Evolutionary conservation across 176 grass and related monocot species (phyloP), one percentile per base, ranked within the genome.

Genomic region (Urochloa ruziziensis): DNA sequence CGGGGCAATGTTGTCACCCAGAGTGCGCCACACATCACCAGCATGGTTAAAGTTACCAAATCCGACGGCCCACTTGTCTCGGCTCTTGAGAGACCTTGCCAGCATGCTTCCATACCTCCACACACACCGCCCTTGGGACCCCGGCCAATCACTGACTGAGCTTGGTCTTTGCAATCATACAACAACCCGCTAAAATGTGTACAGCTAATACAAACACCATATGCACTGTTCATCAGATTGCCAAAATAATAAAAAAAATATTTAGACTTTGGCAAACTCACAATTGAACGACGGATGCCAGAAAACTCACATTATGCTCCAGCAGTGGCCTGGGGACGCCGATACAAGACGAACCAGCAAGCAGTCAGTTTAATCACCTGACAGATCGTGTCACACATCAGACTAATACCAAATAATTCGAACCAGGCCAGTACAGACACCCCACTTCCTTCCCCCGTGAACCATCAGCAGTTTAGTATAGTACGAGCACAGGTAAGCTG

Each of bases 401-500:
- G 64, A 54, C 24, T 27, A 81, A 39, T 27, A 28, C 6, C 69
- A 57, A 75, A 39, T 70, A 51, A 47, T 10, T 69, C 71, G 16
- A 60, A 28, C 66, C 42, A 54, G 19, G 24, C 36, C 18, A 24
- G 11, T 18, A 58, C 43, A 87, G 23, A 14, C n/a, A 76, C n/a
- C 39, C 19, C 47, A 52, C 35, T 71, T 77, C 21, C 74, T 44
- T 30, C 21, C 30, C 83, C 85, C 78, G 85, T 87, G 78, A 87
- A 67, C 70, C 15, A 47, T 59, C 37, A 87, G 47, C 16, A 67
- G 40, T 47, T 63, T 46, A 47, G 18, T 48, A 79, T 48, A 79
- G 59, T 63, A 81, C 35, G 52, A 34, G 21, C 66, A 81, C 84
- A 86, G 75, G 29, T 79, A 72, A 79, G 75, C 76, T 49, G 8